Evolutionary conservation across 2,329 filamentous ascomycete species (phyloP).

Genomic region (Fusarium goolgardi): DNA sequence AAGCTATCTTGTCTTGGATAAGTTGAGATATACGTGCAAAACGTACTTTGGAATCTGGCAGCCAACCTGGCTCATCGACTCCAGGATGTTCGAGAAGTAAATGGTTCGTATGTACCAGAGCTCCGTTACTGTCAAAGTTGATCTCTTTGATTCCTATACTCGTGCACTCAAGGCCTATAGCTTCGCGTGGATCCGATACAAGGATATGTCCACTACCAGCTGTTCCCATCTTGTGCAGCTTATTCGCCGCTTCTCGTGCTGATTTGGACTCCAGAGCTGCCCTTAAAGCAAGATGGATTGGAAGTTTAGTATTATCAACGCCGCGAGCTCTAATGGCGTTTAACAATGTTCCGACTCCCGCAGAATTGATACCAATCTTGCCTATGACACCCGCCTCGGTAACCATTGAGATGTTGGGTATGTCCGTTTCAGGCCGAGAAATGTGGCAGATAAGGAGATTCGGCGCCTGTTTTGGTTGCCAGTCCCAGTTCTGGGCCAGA

Average conservation of each 20-base stretch:
- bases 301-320: slow-evolving; percentile 61
- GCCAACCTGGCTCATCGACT: slow-evolving; percentile 31
- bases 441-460: slow-evolving; percentile 64
- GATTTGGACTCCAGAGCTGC: slow-evolving; percentile 62
- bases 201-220: slow-evolving; percentile 42
- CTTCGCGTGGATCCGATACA: slow-evolving; percentile 23
- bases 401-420: slow-evolving; percentile 64
- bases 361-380: slow-evolving; percentile 72
- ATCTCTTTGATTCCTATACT: slow-evolving; percentile 35
- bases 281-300: slow-evolving; percentile 71
- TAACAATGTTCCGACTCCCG: slow-evolving; percentile 68
- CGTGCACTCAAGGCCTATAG: slow-evolving; percentile 41
- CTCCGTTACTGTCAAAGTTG: slow-evolving; percentile 2
- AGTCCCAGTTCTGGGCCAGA: slow-evolving; percentile 71
- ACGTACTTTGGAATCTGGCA: slow-evolving; percentile 29
- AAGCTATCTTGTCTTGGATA: not conserved
- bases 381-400: slow-evolving; percentile 71
- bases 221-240: slow-evolving; percentile 16
- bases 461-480: slow-evolving; percentile 61
- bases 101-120: slow-evolving; percentile 38
- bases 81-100: slow-evolving; percentile 32
- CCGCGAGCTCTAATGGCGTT: slow-evolving; percentile 71
- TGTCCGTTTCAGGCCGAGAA: slow-evolving; percentile 49
- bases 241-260: slow-evolving; percentile 13
- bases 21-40: slow-evolving; percentile 22